Evolutionary conservation across 768 basidiomycete species (phyloP).

Genomic region (Austroboletus eburneus): DNA sequence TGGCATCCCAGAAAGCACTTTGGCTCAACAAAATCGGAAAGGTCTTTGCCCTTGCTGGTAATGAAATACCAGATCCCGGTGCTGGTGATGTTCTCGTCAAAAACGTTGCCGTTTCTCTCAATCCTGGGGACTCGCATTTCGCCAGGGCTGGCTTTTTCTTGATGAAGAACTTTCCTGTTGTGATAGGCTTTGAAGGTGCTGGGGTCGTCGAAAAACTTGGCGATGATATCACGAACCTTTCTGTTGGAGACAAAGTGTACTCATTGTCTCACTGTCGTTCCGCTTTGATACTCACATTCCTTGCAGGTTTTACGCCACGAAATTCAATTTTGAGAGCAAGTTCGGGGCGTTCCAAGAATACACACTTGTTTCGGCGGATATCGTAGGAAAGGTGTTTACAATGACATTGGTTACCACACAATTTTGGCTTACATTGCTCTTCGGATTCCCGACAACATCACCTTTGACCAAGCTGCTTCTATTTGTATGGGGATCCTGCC

Average conservation of each 20-base stretch:
- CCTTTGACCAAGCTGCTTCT: slow-evolving; percentile 34
- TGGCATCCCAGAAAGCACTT: slow-evolving; percentile 8
- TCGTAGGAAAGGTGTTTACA: neutral
- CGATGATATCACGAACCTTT: slow-evolving; percentile 29
- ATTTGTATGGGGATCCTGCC: slow-evolving; percentile 31
- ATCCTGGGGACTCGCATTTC: slow-evolving; percentile 36
- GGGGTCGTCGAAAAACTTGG: slow-evolving; percentile 35
- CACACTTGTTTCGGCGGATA: neutral
- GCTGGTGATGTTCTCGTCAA: slow-evolving; percentile 40
- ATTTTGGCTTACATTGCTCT: neutral
- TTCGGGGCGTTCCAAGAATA: slow-evolving; percentile 3
- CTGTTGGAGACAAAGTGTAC: slow-evolving; percentile 33
- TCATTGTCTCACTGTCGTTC: neutral
- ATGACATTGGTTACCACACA: neutral
- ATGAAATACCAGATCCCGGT: slow-evolving; percentile 29
- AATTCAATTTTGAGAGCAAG: neutral
- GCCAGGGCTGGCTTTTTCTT: neutral
- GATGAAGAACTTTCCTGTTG: slow-evolving; percentile 34
- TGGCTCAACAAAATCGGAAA: slow-evolving; percentile 1
- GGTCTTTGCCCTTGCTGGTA: neutral
- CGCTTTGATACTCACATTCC: neutral
- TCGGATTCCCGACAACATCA: slow-evolving; percentile 20
- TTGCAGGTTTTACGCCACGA: slow-evolving; percentile 1
- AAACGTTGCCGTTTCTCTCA: slow-evolving; percentile 36
- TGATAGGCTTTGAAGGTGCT: slow-evolving; percentile 34